Evolutionary conservation across 2,329 filamentous ascomycete genomes (phyloP).

Genomic region (Sporothrix brasiliensis): DNA sequence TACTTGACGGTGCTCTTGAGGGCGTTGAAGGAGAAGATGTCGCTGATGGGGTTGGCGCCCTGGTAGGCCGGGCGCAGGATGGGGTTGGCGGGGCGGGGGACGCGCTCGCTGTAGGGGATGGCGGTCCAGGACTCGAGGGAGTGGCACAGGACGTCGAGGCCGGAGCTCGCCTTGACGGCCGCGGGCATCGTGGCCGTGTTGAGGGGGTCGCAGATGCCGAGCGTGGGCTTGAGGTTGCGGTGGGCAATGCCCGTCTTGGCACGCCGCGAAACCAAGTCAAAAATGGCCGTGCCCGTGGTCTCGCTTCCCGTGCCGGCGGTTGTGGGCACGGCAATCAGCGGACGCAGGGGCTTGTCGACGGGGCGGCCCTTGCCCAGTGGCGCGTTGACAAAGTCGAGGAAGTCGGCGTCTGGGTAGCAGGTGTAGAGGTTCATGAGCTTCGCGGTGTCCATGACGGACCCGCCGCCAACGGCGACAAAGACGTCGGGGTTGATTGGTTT

Average conservation of each 20-base stretch:
- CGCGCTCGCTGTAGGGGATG: slow-evolving; percentile 87
- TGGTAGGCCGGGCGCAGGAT: slow-evolving; percentile 93
- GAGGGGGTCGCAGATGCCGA: slow-evolving; percentile 82
- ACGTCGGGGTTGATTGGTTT: slow-evolving; percentile 82
- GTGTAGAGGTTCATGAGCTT: slow-evolving; percentile 99
- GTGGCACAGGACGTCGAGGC: slow-evolving; percentile 93
- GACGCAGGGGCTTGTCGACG: slow-evolving; percentile 69
- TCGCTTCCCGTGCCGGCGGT: slow-evolving; percentile 88
- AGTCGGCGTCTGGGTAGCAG: slow-evolving; percentile 86
- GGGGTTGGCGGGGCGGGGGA: slow-evolving; percentile 82
- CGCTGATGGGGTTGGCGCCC: slow-evolving; percentile 94
- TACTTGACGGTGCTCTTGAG: slow-evolving; percentile 86
- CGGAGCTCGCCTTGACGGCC: slow-evolving; percentile 87
- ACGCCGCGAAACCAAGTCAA: slow-evolving; percentile 85
- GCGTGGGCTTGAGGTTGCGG: slow-evolving; percentile 89
- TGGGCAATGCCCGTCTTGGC: slow-evolving; percentile 97
- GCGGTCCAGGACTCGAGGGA: slow-evolving; percentile 96
- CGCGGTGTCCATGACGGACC: slow-evolving; percentile 95
- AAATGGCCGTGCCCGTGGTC: slow-evolving; percentile 97
- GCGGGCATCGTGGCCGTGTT: slow-evolving; percentile 97
- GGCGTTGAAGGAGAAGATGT: slow-evolving; percentile 91
- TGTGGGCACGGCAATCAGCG: slow-evolving; percentile 80
- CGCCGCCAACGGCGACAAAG: slow-evolving; percentile 88
- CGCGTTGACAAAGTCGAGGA: slow-evolving; percentile 97
- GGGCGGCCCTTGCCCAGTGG: slow-evolving; percentile 83